Evolutionary conservation across 257 asterid species (phyloP).

Genomic region (Przewalskia tangutica): DNA sequence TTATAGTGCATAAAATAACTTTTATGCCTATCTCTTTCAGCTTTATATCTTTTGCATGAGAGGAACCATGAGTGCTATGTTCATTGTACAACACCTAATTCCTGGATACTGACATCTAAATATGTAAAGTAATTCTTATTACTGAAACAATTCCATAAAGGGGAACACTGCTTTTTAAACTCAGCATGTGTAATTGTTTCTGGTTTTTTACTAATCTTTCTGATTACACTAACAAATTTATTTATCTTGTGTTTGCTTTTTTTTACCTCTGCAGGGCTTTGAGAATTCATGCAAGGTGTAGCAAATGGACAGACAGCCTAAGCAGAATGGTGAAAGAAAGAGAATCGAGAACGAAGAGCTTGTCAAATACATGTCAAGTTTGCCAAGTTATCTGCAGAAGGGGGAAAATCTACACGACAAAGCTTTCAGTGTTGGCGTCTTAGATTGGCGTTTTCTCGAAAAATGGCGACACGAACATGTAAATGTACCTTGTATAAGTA

Average conservation of each 20-base stretch:
- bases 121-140: neutral
- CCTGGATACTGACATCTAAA: neutral
- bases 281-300: neutral
- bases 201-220: neutral
- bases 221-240: neutral
- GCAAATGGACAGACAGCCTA: conserved; percentile 14
- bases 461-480: conserved; percentile 46
- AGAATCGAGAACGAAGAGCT: conserved; percentile 39
- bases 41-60: neutral
- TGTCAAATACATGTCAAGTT: conserved; percentile 76
- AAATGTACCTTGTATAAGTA: conserved; percentile 11
- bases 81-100: neutral
- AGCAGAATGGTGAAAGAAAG: conserved; percentile 21
- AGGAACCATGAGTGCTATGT: neutral
- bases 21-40: neutral
- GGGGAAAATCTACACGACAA: conserved; percentile 45
- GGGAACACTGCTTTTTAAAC: conserved; percentile 10
- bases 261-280: conserved; percentile 10
- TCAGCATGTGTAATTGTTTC: conserved; percentile 12
- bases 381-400: conserved; percentile 55
- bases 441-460: conserved; percentile 64
- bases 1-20: neutral
- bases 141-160: neutral
- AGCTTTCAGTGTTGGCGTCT: conserved; percentile 62
- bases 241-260: conserved; percentile 18